A percentile compares a stretch with the other conserved stretches of the same genome.
Conservation (phyloP, 2,329 filamentous ascomycete genomes). For the Hymenoscyphus occultus region DNA sequence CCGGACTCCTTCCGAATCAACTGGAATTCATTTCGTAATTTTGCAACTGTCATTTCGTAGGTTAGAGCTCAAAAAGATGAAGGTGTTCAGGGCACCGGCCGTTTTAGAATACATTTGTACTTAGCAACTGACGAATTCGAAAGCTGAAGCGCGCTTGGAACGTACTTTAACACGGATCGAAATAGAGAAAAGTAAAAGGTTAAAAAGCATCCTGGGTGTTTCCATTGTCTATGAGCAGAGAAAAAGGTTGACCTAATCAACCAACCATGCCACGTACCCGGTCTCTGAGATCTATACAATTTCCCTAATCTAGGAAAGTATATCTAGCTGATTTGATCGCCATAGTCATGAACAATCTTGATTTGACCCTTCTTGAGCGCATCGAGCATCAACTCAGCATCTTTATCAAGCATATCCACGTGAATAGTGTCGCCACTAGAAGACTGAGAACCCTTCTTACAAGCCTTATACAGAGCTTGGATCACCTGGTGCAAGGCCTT, state of each 20-base stretch:
- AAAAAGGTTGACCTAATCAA: not conserved
- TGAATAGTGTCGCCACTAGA: too few species aligned
- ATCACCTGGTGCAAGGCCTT: too few species aligned
- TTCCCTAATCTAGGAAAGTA: too few species aligned
- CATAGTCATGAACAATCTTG: too few species aligned
- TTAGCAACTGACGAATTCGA: not conserved
- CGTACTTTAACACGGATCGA: not conserved
- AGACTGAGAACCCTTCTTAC: too few species aligned
- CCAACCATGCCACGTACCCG: not conserved
- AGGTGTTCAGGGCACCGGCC: not conserved
- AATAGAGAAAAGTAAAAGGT: not conserved
- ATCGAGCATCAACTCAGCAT: too few species aligned
- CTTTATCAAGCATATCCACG: too few species aligned
- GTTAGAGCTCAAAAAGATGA: not conserved
- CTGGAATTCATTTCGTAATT: not conserved
- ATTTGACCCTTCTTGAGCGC: too few species aligned
- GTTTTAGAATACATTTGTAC: not conserved
- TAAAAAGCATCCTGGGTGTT: not conserved
- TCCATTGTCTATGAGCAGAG: not conserved
- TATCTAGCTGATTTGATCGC: too few species aligned
- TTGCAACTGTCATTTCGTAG: not conserved
- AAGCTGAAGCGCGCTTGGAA: not conserved
- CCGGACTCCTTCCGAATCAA: not conserved
- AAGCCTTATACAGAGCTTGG: too few species aligned
- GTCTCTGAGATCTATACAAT: too few species aligned